Base-by-base conservation (phyloP, 306 rosid genomes). In the Ormosia emarginata region DNA sequence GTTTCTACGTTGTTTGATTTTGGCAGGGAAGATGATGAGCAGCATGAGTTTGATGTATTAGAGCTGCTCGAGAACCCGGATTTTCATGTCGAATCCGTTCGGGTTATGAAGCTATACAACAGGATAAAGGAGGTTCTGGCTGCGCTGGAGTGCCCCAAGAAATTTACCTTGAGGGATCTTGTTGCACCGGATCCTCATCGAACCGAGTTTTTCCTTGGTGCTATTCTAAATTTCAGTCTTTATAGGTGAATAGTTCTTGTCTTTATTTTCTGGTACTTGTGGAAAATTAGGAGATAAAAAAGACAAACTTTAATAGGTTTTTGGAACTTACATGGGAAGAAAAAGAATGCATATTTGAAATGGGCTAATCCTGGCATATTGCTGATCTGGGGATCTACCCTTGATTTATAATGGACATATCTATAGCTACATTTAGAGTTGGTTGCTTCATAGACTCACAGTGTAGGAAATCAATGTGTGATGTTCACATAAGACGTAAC, bases 11-110 rank as follows among this genome's bases (percentile, higher is more conserved):
- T 10, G 10, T 7, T 56, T 77, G n/a, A 75, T 63, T 47, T 75
- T 15, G 64, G 77, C 91, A 94, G 97, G 79, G 97, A 94, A 46
- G 93, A 91, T 36, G 46, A 83, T 71, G 97, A 83, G 15, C 97
- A 91, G 55, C 85, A 91, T 75, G 97, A 93, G 24, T 94, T 94
- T 71, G 78, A 89, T 34, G 95, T 94, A 15, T 81, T 94, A 10
- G 90, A 89, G 83, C 91, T 87, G 56, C 89, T 94, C 2, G 98
- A 94, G 75, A 91, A 91, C 59, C 98, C 97, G 0, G 97, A 91
- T 56, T 57, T 76, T 39, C 95, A 90, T 43, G 32, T 77, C 7
- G 94, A 85, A 4, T 88, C 98, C 4, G 83, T 84, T 17, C 86
- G 75, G 68, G 56, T 44, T 8, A 29, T 81, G 39, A 91, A 81